phyloP scores from a whole-genome alignment of 2,329 filamentous ascomycete species.

The Colletotrichum siamense region DNA sequence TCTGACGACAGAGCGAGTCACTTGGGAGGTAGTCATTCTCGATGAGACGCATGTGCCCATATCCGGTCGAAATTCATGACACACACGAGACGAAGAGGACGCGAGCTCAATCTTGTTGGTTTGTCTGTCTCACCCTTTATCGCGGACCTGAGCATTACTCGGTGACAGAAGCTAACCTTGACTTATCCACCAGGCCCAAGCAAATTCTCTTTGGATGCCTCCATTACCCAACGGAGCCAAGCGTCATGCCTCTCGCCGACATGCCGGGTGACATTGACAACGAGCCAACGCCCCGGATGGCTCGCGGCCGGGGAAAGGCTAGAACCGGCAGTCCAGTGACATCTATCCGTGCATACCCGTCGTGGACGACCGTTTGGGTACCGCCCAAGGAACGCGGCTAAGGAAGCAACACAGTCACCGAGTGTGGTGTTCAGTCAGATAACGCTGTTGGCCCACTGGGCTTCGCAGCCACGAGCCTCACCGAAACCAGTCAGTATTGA shows the following conservation, averaged over 20 bases:
- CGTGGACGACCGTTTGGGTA: neutral
- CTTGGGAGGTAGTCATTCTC: neutral
- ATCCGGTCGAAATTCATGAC: neutral
- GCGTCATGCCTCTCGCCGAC: neutral
- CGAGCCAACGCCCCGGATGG: neutral
- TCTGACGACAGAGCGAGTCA: neutral
- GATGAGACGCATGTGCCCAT: neutral
- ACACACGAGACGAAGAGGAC: neutral
- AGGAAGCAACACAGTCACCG: neutral
- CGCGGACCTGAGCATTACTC: neutral
- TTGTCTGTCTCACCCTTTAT: neutral
- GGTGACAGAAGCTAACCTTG: neutral
- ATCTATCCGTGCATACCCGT: neutral
- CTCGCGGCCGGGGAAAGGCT: neutral
- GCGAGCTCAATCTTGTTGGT: neutral
- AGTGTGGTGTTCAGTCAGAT: neutral
- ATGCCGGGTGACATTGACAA: neutral
- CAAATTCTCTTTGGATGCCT: neutral
- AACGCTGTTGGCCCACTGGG: neutral
- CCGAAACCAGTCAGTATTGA: neutral
- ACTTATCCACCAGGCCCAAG: neutral
- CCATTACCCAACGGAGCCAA: neutral
- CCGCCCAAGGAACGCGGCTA: neutral
- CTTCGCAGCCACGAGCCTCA: neutral
- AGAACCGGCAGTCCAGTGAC: neutral